Evolutionary conservation across 768 basidiomycete genomes (phyloP), one percentile per base, ranked within the genome.

Genomic region (Nidularia sp.): DNA sequence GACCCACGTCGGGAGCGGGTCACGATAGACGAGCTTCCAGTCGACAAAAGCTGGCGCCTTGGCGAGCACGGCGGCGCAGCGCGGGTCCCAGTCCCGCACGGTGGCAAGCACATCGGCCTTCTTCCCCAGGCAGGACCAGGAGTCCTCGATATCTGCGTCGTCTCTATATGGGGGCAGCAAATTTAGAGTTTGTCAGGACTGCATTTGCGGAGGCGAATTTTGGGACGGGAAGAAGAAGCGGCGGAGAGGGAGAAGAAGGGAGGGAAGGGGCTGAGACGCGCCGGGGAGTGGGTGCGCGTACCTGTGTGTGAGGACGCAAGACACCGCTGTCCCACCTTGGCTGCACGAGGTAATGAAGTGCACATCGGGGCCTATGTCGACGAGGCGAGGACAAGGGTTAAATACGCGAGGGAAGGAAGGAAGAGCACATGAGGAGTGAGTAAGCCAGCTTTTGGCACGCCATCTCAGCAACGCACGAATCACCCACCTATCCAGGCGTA

Each of bases 1-100:
- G 34, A 53, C 34, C 54, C 51, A 52, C n/a, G 51, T 55, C 18
- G 54, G 54, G 3, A 52, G 44, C 31, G 55, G 52, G 32, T 56
- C 48, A 15, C 48, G 45, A 34, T 56, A 48, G 6, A 49, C 48
- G 10, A 53, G 35, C 33, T 53, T 53, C 51, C 48, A 53, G 22
- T 49, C 50, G 25, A 55, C 43, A 13, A 56, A 50, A 35, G 43
- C 44, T 34, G 52, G 51, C 46, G 48, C 55, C 39, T 53, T 56
- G 22, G 48, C 49, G 7, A 56, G 41, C 13, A 52, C 46, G 10
- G 51, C 42, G 35, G 36, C 18, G 39, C 54, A 55, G 34, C 45
- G 52, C 45, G 48, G 41, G 34, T 54, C 45, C 49, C 49, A 54
- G 22, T 34, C 49, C 5, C 44, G 43, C 35, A 54, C 49, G 15